Base-by-base conservation (phyloP, 305 asterid genomes). In the Fraxinus platypoda region DNA sequence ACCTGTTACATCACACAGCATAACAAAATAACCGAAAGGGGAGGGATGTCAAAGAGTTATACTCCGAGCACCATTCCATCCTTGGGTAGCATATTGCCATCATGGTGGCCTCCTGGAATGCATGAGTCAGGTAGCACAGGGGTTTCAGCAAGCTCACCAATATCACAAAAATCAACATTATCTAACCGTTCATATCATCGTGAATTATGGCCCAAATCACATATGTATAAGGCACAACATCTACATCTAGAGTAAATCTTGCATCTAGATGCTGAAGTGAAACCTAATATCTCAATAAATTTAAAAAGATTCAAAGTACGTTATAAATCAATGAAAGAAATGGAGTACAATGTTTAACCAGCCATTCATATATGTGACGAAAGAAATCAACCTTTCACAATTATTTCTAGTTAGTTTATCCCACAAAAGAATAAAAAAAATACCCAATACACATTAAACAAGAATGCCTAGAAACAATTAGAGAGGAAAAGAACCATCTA, bases 371-470 rank as follows among this genome's bases (percentile, higher is more conserved):
- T 30, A 76, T 8, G 25, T 38, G 19, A n/a, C 0, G 74, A 28
- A 28, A 68, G 37, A 68, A 13, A 68, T 68, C 37, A 68, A n/a
- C 8, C 17, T 68, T 5, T 13, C 37, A 68, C 38, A 3, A 26
- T 26, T 11, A 68, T 68, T 26, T 68, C 37, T 26, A 6, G 74
- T 68, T 68, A 68, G 37, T 25, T 33, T n/a, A 82, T 70, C 70
- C 76, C 49, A 26, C 75, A 68, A 54, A 37, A 79, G 19, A 23
- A 46, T 12, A 31, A 7, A 25, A 31, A 43, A 80, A 72, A 49
- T 37, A 54, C 57, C 64, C 26, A 78, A 21, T 6, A 28, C 59
- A 73, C 54, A 76, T 75, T 70, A 85, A 57, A 79, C 21, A 79
- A 75, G 76, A 73, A n/a, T 57, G 57, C 19, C 74, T 28, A 43